Conservation (phyloP, 2,329 filamentous ascomycete genomes). For the Sphaceloma murrayae region DNA sequence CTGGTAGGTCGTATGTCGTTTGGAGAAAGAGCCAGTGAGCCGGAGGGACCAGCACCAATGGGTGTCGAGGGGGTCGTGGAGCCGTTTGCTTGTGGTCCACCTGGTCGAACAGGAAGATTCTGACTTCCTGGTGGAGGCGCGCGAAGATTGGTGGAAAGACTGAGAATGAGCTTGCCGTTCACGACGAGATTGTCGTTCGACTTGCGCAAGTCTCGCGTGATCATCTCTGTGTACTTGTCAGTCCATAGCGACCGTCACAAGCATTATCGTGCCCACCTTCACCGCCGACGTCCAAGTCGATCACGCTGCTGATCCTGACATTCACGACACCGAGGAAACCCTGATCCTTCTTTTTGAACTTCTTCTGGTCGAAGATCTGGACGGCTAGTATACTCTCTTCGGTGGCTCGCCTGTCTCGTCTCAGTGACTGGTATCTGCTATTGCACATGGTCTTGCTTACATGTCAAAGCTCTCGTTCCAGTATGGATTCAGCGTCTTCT, state of each 20-base stretch:
- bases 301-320: constrained; percentile 85
- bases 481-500: constrained; percentile 97
- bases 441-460: constrained; percentile 46
- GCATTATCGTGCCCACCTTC: constrained; percentile 58
- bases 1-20: constrained; percentile 23
- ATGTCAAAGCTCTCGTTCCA: constrained; percentile 99
- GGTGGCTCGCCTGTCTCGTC: constrained; percentile 61
- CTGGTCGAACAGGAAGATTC: constrained; percentile 27
- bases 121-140: constrained; percentile 21
- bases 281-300: constrained; percentile 78
- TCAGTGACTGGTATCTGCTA: constrained; percentile 5
- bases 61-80: constrained; percentile 32
- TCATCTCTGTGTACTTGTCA: constrained; percentile 60
- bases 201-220: constrained; percentile 93
- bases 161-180: constrained; percentile 94
- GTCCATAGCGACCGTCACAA: constrained; percentile 19
- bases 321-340: constrained; percentile 97
- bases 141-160: constrained; percentile 81
- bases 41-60: constrained; percentile 31
- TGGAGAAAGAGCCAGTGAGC: constrained; percentile 23
- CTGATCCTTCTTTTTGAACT: constrained; percentile 99
- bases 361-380: constrained; percentile 99
- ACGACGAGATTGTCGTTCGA: constrained; percentile 97
- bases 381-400: constrained; percentile 96
- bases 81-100: constrained; percentile 31